Base-by-base conservation (phyloP, 2,329 filamentous ascomycete species). In the Aspergillus flavus region DNA sequence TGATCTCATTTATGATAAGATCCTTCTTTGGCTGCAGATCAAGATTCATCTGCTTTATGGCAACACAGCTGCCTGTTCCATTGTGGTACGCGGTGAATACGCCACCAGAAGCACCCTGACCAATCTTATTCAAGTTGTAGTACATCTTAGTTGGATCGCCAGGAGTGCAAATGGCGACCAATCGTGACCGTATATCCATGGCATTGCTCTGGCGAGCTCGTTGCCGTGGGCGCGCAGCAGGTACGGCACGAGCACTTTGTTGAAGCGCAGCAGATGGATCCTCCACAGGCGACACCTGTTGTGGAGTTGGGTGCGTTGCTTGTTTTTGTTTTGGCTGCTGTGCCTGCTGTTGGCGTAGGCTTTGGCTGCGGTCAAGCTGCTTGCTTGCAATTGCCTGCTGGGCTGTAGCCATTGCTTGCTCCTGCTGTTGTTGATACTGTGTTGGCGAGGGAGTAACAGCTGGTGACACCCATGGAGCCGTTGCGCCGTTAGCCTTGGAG, bases 1-100 rank as follows among this genome's bases (percentile, higher is more conserved):
- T 81, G 69, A 99, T 99, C 77, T 99, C 95, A 78, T 99, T 99
- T 80, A 99, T 97, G 73, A 99, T 99, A 56, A 98, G 83, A 72
- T 99, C 95, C 79, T 99, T 99, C 86, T 98, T 98, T 2, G 95
- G 95, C 74, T 99, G 95, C 79, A 98, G 91, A 78, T 98, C 95
- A 61, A 99, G 82, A 70, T 98, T 98, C 95, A 99, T 99, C 83
- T 99, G 95, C 83, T 99, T 99, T 80, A 99, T 98, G 48, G 95
- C 95, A 43, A 99, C 95, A 69, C 96, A 89, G 66, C 91, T 89
- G 79, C 96, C 96, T 45, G 88, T 91, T 61, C 88, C 90, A 68
- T 89, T 85, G 78, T 97, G 92, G 75, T 94, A 92, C 4, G 94
- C 95, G 0, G 93, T 97, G 75, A 89, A 99, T 1, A 99, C 95